phyloP scores from a whole-genome alignment of 192 early-diverging fungal species.

The Helicostylum pulchrum region DNA sequence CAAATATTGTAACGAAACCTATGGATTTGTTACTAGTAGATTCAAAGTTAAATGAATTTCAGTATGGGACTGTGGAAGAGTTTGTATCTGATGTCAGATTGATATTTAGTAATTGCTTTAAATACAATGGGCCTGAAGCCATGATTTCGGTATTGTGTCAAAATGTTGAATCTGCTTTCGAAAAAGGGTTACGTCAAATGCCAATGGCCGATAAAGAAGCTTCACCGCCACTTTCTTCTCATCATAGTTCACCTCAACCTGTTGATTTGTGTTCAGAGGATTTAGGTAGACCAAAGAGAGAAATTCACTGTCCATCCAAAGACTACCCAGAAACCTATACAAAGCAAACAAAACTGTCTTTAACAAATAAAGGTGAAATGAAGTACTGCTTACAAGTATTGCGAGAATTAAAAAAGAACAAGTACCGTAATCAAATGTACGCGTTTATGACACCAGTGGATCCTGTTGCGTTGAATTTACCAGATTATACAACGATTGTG shows the following conservation, averaged over 20 bases:
- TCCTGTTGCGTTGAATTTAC: constrained; percentile 67
- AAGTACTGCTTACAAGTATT: constrained; percentile 55
- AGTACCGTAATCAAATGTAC: constrained; percentile 61
- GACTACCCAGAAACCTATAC: constrained; percentile 28
- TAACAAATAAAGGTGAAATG: constrained; percentile 51
- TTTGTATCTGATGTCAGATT: constrained; percentile 64
- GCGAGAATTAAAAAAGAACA: constrained; percentile 63
- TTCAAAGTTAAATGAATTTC: constrained; percentile 52
- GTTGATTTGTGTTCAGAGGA: neutral
- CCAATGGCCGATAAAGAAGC: constrained; percentile 23
- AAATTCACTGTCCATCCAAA: constrained; percentile 47
- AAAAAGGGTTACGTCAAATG: constrained; percentile 63
- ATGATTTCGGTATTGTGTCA: constrained; percentile 58
- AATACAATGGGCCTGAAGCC: constrained; percentile 73
- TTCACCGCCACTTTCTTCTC: too few species aligned
- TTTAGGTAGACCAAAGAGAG: constrained; percentile 51
- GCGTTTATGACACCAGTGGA: constrained; percentile 72
- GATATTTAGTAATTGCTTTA: constrained; percentile 73
- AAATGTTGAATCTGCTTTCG: constrained; percentile 64
- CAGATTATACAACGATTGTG: constrained; percentile 70
- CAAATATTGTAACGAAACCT: constrained; percentile 59
- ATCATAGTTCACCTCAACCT: neutral
- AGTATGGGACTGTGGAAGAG: constrained; percentile 60
- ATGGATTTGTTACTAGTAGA: constrained; percentile 77
- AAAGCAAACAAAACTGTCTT: constrained; percentile 15